Conservation (phyloP, 176 grass and related monocot species). For the Hsuehochloa calcarea region DNA sequence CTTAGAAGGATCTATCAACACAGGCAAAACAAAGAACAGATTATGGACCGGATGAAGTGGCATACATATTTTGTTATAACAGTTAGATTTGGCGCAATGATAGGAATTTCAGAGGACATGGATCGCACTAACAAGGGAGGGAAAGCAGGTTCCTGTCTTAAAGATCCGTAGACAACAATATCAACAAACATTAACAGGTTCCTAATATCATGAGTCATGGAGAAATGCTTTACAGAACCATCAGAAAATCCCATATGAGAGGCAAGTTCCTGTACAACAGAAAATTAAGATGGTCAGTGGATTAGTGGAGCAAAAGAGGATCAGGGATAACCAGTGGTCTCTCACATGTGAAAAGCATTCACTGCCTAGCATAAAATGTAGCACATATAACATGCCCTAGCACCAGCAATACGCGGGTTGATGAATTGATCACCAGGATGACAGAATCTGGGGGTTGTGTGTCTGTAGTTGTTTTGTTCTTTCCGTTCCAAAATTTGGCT, state of each 20-base stretch:
- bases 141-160: conserved; percentile 76
- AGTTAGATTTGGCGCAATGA: conserved; percentile 84
- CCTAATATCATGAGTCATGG: conserved; percentile 68
- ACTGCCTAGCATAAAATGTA: conserved; percentile 1
- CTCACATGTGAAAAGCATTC: not conserved
- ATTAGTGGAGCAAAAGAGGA: conserved; percentile 25
- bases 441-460: too few species aligned
- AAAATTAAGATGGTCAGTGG: conserved; percentile 16
- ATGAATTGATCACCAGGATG: too few species aligned
- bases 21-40: conserved; percentile 19
- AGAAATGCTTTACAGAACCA: conserved; percentile 62
- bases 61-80: conserved; percentile 86
- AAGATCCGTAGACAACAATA: conserved; percentile 81
- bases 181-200: conserved; percentile 63
- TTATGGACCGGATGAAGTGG: conserved; percentile 22
- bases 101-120: conserved; percentile 86
- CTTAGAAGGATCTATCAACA: conserved; percentile 14
- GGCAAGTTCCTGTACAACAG: conserved; percentile 68
- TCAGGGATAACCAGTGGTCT: not conserved
- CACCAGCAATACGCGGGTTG: not conserved
- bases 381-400: not conserved
- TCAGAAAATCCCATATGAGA: conserved; percentile 72
- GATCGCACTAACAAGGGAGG: conserved; percentile 74
- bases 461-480: too few species aligned
- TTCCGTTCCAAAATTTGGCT: too few species aligned